Evolutionary conservation across 768 basidiomycete species (phyloP), one percentile per base, ranked within the genome.

Genomic region (Boletus vinaceobasis): DNA sequence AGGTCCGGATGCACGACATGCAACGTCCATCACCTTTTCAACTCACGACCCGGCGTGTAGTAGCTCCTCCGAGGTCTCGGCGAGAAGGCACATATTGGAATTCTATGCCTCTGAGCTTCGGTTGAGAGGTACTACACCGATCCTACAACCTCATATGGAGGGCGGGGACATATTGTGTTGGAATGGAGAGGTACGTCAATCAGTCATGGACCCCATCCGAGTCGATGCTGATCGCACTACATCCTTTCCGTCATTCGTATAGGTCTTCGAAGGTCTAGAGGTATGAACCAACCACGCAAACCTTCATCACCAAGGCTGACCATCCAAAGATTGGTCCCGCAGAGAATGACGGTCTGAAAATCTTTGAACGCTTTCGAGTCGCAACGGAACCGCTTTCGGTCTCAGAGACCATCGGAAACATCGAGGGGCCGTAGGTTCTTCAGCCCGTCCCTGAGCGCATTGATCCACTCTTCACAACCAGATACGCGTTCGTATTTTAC

Each of bases 401-500:
- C 31, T 66, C 75, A 26, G 66, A 74, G 44, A 61, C 84, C 0
- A 75, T 94, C 39, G 81, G 79, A 23, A 68, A 59, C 27, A 75
- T 93, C 15, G 92, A 95, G 65, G 93, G 93, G 50, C 93, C 93
- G 84, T 94, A 72, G 75, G 90, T 75, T 26, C 36, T 56, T 52
- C 38, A 37, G 2, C 43, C 33, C 39, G 31, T 52, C 23, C n/a
- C 7, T n/a, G 5, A 42, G 37, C 15, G 32, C 44, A 44, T 50
- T 29, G 35, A 42, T 36, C 15, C 27, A 56, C 37, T 45, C 27
- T 37, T 48, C 26, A 47, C 44, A 19, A 48, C 48, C 60, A 92
- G 89, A 45, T 91, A 92, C 68, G 91, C 90, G 0, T 85, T 93
- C 59, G 82, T 86, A 1, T 91, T 83, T 65, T 93, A 86, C 65